Conservation (phyloP, 2,329 filamentous ascomycete genomes). For the Aspergillus fischeri region DNA sequence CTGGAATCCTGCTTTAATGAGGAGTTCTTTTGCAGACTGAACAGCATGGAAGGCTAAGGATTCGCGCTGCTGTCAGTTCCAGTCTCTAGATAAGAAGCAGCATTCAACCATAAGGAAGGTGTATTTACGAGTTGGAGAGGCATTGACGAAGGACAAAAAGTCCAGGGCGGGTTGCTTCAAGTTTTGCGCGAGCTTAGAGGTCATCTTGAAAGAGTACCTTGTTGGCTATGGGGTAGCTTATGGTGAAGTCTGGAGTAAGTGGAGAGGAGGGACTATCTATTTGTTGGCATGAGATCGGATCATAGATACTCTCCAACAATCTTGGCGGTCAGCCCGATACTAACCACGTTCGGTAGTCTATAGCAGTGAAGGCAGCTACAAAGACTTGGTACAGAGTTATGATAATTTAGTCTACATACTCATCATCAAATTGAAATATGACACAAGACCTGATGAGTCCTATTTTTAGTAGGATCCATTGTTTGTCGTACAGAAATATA, state of each 20-base stretch:
- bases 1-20: conserved; percentile 80
- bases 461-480: not conserved
- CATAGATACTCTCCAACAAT: not conserved
- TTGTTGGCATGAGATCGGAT: conserved; percentile 10
- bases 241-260: conserved; percentile 4
- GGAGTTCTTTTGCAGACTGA: conserved; percentile 67
- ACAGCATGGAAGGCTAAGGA: conserved; percentile 86
- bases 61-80: not conserved
- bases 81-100: not conserved
- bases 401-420: not conserved
- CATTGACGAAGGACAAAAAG: conserved; percentile 91
- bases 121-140: conserved; percentile 79
- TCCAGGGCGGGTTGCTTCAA: conserved; percentile 59
- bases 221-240: conserved; percentile 9
- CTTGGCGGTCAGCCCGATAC: conserved; percentile 3
- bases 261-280: not conserved
- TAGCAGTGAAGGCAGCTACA: not conserved
- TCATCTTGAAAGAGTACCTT: conserved; percentile 24
- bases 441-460: not conserved
- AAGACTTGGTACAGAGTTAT: not conserved
- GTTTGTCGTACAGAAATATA: not conserved
- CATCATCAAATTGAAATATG: not conserved
- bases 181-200: conserved; percentile 24
- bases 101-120: not conserved
- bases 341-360: not conserved